Base-by-base conservation (phyloP, 2,329 filamentous ascomycete species). In the Fusarium sp. region DNA sequence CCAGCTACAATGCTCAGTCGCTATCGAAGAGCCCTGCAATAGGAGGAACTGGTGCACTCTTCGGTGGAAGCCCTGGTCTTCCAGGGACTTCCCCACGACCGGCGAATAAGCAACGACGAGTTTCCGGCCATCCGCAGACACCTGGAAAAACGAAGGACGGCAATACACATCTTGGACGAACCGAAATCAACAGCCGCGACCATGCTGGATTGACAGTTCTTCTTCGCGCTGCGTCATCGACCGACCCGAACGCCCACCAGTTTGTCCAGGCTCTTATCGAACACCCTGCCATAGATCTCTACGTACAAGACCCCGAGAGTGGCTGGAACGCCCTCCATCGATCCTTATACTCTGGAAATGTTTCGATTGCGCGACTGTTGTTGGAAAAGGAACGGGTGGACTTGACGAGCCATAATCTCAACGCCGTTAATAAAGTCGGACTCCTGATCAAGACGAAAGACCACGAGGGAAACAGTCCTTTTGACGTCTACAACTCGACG, bases 271-370 rank as follows among this genome's bases (percentile, higher is more conserved):
- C 93, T 16, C 86, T 99, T 39, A 86, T 98, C 51, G 91, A 94
- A 27, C 91, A 97, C 78, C 94, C 94, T 4, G 87, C 92, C 58
- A 89, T 94, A 73, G 96, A 99, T 82, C 84, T 98, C 14, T 96
- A 97, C 77, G 86, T 88, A 5, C 95, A 97, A 79, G 96, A 99
- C 80, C 85, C 86, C 12, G 96, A 99, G 81, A 98, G 93, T 81
- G 95, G 95, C 48, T 99, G 96, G 96, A 99, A 97, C 68, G 92
- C 95, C 41, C 86, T 99, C 42, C 96, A 99, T 79, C 90, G 96
- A 76, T 94, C 95, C 12, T 86, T 98, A 45, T 98, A 98, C 79
- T 90, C 91, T 75, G 95, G 95, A 51, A 98, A 98, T 78, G 90
- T 96, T 56, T 91, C 93, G 11, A 92, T 97, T 73, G 96, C 96